These are phyloP conservation scores for Panicum hallii DNA, from an alignment of 202 grass and related monocot genomes.

Conservation along the genomic window DNA sequence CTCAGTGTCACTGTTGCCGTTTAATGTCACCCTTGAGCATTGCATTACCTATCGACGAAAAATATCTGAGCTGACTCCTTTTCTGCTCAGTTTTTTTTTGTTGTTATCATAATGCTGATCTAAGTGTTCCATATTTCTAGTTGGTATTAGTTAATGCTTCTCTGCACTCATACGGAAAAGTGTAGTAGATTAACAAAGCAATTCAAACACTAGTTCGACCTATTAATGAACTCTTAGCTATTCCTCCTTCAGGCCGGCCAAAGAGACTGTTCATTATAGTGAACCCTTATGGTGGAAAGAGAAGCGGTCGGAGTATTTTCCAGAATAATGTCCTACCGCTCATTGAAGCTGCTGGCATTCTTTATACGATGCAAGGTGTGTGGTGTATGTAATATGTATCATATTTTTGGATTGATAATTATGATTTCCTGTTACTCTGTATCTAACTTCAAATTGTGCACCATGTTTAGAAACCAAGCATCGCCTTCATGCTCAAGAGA, in stretches of 20 bases:
- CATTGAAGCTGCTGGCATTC: constrained; percentile 71
- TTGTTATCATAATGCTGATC: constrained; percentile 3
- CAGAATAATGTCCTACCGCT: constrained; percentile 72
- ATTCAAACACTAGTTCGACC: neutral
- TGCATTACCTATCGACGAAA: neutral
- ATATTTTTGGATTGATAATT: neutral
- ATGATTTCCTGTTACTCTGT: neutral
- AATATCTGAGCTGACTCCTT: neutral
- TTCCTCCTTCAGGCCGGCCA: constrained; percentile 62
- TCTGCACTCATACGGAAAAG: neutral
- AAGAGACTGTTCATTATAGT: constrained; percentile 90
- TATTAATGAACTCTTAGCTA: constrained; percentile 27
- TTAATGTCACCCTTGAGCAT: constrained; percentile 7
- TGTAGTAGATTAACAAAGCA: neutral
- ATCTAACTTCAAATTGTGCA: constrained; percentile 47
- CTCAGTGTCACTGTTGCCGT: constrained; percentile 16
- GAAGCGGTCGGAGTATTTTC: constrained; percentile 68
- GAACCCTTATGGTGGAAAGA: constrained; percentile 94
- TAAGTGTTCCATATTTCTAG: constrained; percentile 19
- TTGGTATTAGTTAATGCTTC: neutral
- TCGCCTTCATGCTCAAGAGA: constrained; percentile 90
- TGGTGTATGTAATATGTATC: constrained; percentile 30
- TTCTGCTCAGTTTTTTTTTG: neutral
- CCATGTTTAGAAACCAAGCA: constrained; percentile 75
- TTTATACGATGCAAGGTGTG: constrained; percentile 89